Evolutionary conservation across 345 rosid genomes (phyloP).

Genomic region (Moricandia arvensis): DNA sequence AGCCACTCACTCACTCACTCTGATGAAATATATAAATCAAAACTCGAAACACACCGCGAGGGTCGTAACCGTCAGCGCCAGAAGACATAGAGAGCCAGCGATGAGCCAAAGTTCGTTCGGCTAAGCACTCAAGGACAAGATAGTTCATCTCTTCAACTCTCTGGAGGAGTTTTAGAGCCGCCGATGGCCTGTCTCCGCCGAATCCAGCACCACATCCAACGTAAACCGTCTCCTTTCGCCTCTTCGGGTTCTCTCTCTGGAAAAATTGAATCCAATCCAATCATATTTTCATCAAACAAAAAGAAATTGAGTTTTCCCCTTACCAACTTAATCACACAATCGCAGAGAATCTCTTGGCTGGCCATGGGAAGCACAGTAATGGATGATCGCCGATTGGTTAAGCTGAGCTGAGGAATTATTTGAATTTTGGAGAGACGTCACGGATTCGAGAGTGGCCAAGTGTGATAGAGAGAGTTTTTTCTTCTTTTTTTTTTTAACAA

Average conservation of each 20-base stretch:
- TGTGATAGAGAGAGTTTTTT: not conserved
- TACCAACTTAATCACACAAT: conserved; percentile 33
- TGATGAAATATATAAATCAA: not conserved
- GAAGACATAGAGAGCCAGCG: conserved; percentile 58
- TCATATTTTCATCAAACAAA: not conserved
- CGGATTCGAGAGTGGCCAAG: not conserved
- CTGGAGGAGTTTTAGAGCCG: conserved; percentile 78
- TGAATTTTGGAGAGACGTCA: conserved; percentile 22
- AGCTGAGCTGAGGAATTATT: conserved; percentile 12
- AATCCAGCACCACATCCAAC: conserved; percentile 98
- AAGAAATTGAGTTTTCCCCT: not conserved
- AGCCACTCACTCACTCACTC: not conserved
- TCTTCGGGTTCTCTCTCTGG: conserved; percentile 64
- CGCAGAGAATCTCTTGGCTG: not conserved
- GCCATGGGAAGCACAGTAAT: conserved; percentile 5
- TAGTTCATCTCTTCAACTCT: conserved; percentile 63
- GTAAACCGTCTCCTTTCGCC: conserved; percentile 59
- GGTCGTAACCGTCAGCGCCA: conserved; percentile 70
- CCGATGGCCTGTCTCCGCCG: conserved; percentile 77
- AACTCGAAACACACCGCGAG: conserved; percentile 55
- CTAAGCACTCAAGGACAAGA: conserved; percentile 90
- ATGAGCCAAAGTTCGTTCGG: conserved; percentile 87
- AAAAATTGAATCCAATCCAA: not conserved
- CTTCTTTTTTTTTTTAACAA: not conserved
- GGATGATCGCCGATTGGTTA: conserved; percentile 21